phyloP scores from a whole-genome alignment of 129 eudicot species.

The Arctium lappa region DNA sequence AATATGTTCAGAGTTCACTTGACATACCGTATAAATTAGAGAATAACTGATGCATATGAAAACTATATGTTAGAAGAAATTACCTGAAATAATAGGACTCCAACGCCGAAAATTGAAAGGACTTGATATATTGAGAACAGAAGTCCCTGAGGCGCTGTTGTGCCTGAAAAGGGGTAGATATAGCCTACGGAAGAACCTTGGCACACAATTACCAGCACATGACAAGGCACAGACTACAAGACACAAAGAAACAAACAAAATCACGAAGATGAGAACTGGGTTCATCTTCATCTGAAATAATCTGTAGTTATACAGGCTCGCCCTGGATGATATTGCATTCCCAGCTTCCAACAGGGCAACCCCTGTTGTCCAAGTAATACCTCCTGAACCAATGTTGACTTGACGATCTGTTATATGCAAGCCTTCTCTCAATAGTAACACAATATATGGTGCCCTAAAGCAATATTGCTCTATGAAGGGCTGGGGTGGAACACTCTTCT shows the following conservation, averaged over 20 bases:
- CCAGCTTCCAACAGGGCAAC: conserved; percentile 97
- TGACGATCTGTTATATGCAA: conserved; percentile 81
- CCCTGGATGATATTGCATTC: conserved; percentile 49
- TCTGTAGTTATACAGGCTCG: conserved; percentile 41
- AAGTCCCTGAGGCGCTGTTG: conserved; percentile 46
- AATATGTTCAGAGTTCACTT: background rate
- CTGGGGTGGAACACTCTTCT: conserved; percentile 83
- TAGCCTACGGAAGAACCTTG: conserved; percentile 57
- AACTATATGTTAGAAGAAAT: background rate
- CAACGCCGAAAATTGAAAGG: conserved; percentile 83
- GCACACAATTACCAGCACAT: conserved; percentile 51
- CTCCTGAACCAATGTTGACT: conserved; percentile 84
- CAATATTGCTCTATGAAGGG: conserved; percentile 97
- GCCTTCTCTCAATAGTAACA: conserved; percentile 80
- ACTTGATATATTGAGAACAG: conserved; percentile 66
- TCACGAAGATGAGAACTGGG: conserved; percentile 48
- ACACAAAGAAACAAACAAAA: conserved; percentile 57
- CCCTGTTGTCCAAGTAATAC: conserved; percentile 97
- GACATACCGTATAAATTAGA: background rate
- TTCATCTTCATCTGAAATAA: conserved; percentile 49
- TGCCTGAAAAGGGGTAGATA: conserved; percentile 75
- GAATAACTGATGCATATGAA: background rate
- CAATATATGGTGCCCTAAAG: conserved; percentile 93
- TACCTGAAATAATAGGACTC: conserved; percentile 90
- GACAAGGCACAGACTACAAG: conserved; percentile 48